Conservation (phyloP, 108 stramenopile genomes). For the Nitzschia palea region DNA sequence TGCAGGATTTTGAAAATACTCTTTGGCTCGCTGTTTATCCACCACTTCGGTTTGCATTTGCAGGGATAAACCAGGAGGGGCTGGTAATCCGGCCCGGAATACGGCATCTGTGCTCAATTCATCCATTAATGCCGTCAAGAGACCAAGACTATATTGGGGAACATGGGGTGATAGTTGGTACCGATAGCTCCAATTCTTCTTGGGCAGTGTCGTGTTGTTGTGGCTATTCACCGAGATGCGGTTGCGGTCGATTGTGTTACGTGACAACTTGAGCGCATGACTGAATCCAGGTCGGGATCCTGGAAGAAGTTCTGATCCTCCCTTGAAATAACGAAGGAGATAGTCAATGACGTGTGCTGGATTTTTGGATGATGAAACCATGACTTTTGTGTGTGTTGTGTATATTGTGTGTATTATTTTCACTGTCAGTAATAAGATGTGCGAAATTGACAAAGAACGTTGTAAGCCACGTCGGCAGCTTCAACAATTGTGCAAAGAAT, state of each 20-base stretch:
- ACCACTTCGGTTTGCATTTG: constrained; percentile 25
- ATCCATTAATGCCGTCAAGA: constrained; percentile 24
- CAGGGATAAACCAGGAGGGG: constrained; percentile 10
- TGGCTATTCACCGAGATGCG: not conserved
- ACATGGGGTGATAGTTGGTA: constrained; percentile 6
- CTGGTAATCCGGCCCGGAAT: constrained; percentile 2
- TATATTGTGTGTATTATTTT: too few relatives aligned
- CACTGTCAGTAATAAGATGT: too few relatives aligned
- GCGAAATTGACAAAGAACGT: too few relatives aligned
- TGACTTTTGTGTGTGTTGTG: not conserved
- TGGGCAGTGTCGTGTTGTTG: not conserved
- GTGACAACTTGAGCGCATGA: constrained; percentile 16
- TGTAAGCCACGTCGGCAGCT: too few relatives aligned
- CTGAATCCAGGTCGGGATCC: constrained; percentile 17
- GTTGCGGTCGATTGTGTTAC: constrained; percentile 3
- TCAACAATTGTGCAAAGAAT: too few relatives aligned
- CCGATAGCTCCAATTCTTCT: constrained; percentile 10
- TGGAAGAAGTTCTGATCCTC: not conserved
- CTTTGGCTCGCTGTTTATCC: not conserved
- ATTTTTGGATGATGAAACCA: not conserved
- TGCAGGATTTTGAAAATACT: not conserved
- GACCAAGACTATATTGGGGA: constrained; percentile 7
- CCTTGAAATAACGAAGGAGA: constrained; percentile 6
- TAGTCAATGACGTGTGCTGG: not conserved
- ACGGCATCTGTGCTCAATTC: constrained; percentile 18